A percentile compares a stretch with the other conserved stretches of the same genome.
These are phyloP conservation scores for Suillus alpinus DNA, from an alignment of 768 basidiomycete genomes.

Conservation along the genomic window DNA sequence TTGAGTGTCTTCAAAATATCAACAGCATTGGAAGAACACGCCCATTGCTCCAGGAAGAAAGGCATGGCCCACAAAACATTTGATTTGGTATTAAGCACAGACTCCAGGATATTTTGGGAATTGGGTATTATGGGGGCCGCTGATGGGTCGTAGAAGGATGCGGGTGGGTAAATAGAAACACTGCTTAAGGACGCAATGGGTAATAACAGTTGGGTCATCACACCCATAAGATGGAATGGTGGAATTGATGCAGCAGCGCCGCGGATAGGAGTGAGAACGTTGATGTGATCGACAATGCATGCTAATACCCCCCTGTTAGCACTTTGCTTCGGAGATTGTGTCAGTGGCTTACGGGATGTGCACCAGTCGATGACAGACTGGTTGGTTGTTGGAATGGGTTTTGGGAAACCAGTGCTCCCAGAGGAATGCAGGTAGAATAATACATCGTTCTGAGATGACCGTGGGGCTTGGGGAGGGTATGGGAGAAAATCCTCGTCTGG, in stretches of 20 bases:
- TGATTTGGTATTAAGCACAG: constrained; percentile 26
- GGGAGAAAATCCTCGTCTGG: constrained; percentile 13
- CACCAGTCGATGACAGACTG: constrained; percentile 34
- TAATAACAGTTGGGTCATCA: constrained; percentile 10
- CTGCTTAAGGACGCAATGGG: constrained; percentile 19
- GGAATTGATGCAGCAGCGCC: constrained; percentile 23
- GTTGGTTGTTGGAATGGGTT: constrained; percentile 40
- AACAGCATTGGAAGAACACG: constrained; percentile 19
- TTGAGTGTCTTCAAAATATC: constrained; percentile 23
- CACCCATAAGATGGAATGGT: constrained; percentile 23
- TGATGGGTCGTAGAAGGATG: constrained; percentile 12
- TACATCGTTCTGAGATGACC: constrained; percentile 31
- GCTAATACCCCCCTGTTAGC: constrained; percentile 1
- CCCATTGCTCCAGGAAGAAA: constrained; percentile 37
- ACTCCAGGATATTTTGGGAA: constrained; percentile 38
- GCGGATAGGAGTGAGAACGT: constrained; percentile 15
- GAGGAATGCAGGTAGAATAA: constrained; percentile 48
- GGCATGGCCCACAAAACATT: constrained; percentile 36
- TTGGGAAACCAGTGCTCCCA: constrained; percentile 49
- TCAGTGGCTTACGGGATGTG: constrained; percentile 28
- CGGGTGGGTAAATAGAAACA: constrained; percentile 26
- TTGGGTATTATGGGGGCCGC: constrained; percentile 36
- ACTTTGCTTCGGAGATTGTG: background rate
- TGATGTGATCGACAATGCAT: background rate
- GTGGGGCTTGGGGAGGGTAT: constrained; percentile 11